These are phyloP conservation scores for Drechslerella coelobrocha DNA, from an alignment of 2,329 filamentous ascomycete species.

Conservation along the genomic window DNA sequence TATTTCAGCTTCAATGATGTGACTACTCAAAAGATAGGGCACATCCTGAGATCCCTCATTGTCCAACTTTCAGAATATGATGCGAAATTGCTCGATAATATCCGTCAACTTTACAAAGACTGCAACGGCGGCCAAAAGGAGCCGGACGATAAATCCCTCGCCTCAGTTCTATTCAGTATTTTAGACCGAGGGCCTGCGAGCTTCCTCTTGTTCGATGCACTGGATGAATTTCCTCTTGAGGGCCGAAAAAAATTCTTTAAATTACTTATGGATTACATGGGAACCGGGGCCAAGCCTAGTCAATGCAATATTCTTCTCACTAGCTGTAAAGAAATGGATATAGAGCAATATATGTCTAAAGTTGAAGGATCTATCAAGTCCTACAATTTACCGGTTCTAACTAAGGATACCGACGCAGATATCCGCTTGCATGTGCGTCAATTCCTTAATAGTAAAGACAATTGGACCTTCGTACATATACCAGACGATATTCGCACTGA, in stretches of 20 bases:
- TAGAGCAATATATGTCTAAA: slow-evolving; percentile 44
- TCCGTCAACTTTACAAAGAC: slow-evolving; percentile 10
- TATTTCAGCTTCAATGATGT: slow-evolving; percentile 54
- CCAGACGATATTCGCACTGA: slow-evolving; percentile 52
- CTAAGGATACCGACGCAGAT: slow-evolving; percentile 51
- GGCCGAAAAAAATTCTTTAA: slow-evolving; percentile 9
- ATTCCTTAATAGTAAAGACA: slow-evolving; percentile 48
- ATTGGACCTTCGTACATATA: slow-evolving; percentile 44
- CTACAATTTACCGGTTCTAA: slow-evolving; percentile 50
- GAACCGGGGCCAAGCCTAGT: neutral
- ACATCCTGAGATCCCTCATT: slow-evolving; percentile 56
- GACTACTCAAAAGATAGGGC: slow-evolving; percentile 54
- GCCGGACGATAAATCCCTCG: slow-evolving; percentile 11
- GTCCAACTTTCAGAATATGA: slow-evolving; percentile 51
- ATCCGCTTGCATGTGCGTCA: slow-evolving; percentile 53
- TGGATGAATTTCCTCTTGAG: slow-evolving; percentile 28
- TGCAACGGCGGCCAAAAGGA: slow-evolving; percentile 17
- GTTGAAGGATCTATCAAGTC: slow-evolving; percentile 45
- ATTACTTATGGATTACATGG: slow-evolving; percentile 6
- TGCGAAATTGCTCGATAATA: slow-evolving; percentile 22
- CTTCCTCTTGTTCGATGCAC: slow-evolving; percentile 40
- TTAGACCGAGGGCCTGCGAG: slow-evolving; percentile 14
- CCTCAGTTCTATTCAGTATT: slow-evolving; percentile 8
- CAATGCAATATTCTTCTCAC: slow-evolving; percentile 34
- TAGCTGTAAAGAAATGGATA: slow-evolving; percentile 50